A percentile compares a stretch with the other conserved stretches of the same genome.
These are phyloP conservation scores for Ehretia macrophylla DNA, from an alignment of 257 asterid species.

Conservation along the genomic window DNA sequence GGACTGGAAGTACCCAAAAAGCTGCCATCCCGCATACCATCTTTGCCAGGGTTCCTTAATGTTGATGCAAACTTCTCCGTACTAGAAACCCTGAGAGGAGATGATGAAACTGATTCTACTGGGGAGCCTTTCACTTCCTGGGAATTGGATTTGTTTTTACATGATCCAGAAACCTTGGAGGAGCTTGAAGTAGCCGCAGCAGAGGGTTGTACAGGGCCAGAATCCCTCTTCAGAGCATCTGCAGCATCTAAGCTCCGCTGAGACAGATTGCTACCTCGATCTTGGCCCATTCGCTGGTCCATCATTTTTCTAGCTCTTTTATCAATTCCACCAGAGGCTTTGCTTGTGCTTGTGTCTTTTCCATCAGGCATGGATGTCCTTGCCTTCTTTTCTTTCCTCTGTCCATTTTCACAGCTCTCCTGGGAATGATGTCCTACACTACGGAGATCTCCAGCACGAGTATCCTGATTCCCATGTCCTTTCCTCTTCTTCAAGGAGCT, in stretches of 20 bases:
- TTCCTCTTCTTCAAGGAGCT: constrained; percentile 58
- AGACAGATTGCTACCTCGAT: constrained; percentile 32
- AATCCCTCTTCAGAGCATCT: constrained; percentile 56
- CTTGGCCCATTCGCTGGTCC: constrained; percentile 37
- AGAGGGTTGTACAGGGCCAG: constrained; percentile 53
- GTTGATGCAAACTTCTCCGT: constrained; percentile 41
- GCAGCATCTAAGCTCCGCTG: constrained; percentile 28
- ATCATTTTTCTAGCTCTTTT: constrained; percentile 35
- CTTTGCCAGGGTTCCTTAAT: constrained; percentile 37
- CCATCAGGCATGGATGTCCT: constrained; percentile 60
- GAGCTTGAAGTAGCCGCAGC: constrained; percentile 94
- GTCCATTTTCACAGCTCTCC: constrained; percentile 44
- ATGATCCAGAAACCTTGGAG: constrained; percentile 93
- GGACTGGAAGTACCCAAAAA: constrained; percentile 37
- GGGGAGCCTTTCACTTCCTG: constrained; percentile 87
- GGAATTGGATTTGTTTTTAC: constrained; percentile 49
- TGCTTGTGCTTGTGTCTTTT: constrained; percentile 51
- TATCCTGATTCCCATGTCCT: constrained; percentile 31
- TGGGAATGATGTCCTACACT: constrained; percentile 31
- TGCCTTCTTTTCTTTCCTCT: constrained; percentile 70
- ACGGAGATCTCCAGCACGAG: constrained; percentile 26
- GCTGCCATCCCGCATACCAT: constrained; percentile 43
- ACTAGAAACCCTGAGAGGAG: constrained; percentile 60
- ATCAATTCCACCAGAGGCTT: constrained; percentile 31
- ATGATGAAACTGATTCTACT: constrained; percentile 93